phyloP scores from a whole-genome alignment of 345 rosid genomes.

The Euphorbia lathyris region DNA sequence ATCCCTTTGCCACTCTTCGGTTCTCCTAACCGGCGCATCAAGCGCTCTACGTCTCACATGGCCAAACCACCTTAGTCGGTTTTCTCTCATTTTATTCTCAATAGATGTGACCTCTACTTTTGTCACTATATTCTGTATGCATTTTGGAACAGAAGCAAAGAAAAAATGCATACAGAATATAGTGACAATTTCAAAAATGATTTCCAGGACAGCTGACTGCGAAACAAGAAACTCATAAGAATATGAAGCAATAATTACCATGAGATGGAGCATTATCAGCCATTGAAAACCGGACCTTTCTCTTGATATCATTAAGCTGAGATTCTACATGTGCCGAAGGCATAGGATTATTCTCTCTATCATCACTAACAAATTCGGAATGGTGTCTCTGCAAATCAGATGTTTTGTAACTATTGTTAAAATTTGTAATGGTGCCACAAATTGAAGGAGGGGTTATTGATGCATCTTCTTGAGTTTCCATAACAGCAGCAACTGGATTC shows the following conservation, averaged over 20 bases:
- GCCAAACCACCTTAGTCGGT: too few species aligned
- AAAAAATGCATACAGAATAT: slow-evolving; percentile 28
- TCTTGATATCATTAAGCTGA: slow-evolving; percentile 35
- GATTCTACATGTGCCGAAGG: slow-evolving; percentile 34
- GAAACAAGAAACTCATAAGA: slow-evolving; percentile 4
- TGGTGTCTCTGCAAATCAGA: slow-evolving; percentile 33
- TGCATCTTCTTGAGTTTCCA: slow-evolving; percentile 54
- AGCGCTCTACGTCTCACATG: too few species aligned
- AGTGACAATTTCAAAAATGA: slow-evolving; percentile 30
- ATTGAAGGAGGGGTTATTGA: slow-evolving; percentile 52
- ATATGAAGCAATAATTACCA: slow-evolving; percentile 43
- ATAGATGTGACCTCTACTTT: too few species aligned
- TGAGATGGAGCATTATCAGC: slow-evolving; percentile 43
- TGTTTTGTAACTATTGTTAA: slow-evolving; percentile 38
- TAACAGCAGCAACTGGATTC: slow-evolving; percentile 29
- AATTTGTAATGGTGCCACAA: slow-evolving; percentile 39
- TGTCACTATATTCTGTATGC: too few species aligned
- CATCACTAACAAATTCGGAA: slow-evolving; percentile 23
- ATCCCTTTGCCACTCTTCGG: too few species aligned
- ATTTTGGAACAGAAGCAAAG: slow-evolving; percentile 30
- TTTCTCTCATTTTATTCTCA: too few species aligned
- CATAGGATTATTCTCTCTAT: slow-evolving; percentile 35
- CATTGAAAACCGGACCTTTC: slow-evolving; percentile 51
- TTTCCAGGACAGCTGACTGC: slow-evolving; percentile 9
- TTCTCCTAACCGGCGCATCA: too few species aligned